Evolutionary conservation across 495 filamentous ascomycete genomes (phyloP), one percentile per base, ranked within the genome.

Genomic region (Penicillium arizonense): DNA sequence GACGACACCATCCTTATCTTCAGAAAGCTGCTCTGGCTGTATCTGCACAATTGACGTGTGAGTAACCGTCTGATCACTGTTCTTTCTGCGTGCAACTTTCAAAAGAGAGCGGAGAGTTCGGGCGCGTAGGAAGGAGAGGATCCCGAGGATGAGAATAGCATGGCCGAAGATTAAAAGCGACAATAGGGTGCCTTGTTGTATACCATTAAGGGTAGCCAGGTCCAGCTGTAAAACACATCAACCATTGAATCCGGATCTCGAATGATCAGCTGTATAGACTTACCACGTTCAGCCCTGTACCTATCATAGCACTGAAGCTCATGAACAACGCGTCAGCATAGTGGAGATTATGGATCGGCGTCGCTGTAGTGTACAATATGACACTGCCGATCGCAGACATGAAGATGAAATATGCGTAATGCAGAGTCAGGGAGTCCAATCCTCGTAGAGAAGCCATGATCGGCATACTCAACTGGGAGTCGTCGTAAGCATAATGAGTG

Each of bases 271-370:
- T 47, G 20, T 44, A 4, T 14, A 48, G 35, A 68, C 81, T 68
- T 64, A 85, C 78, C 20, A 83, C 87, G 47, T 86, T 89, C 20
- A 91, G 69, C 1, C 87, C 87, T 24, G 91, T 84, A 45, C 85
- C 77, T 10, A 89, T 92, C 80, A 93, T 91, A 24, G 90, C 88
- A 57, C 82, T 87, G 46, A 87, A 81, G 42, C 81, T 78, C 39
- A 94, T 73, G 63, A 92, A 96, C 16, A 95, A 72, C 21, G 83
- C 80, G 65, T 95, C 88, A 13, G 79, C 79, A 73, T 89, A 95
- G 52, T 75, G 77, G 56, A 95, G 78, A 56, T 78, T 85, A 28
- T 71, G 65, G 30, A 71, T 62, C 16, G 82, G 82, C 18, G 72
- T 79, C 3, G 87, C 84, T 11, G 81, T 78, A 33, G 77, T 82